Conservation (phyloP, 108 stramenopile genomes). For the Aureococcus anophagefferens region DNA sequence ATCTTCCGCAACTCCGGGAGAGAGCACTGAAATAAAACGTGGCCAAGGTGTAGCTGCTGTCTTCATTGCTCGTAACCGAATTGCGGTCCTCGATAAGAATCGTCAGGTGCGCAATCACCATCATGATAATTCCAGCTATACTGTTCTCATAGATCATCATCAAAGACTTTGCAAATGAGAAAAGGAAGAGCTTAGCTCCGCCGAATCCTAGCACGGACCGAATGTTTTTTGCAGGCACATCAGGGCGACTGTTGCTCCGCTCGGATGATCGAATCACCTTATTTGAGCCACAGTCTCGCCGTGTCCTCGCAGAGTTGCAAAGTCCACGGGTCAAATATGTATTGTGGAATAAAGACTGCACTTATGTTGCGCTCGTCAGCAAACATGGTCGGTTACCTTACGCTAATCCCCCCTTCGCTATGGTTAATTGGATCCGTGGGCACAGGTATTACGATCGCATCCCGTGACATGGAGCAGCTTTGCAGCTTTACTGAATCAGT, state of each 20-base stretch:
- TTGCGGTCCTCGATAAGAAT: slow-evolving; percentile 86
- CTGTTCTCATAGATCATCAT: slow-evolving; percentile 62
- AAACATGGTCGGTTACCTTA: slow-evolving; percentile 71
- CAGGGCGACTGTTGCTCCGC: slow-evolving; percentile 83
- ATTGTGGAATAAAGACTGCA: slow-evolving; percentile 86
- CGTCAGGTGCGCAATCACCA: slow-evolving; percentile 54
- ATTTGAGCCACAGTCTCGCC: slow-evolving; percentile 90
- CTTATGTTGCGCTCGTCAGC: slow-evolving; percentile 70
- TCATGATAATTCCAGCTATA: too few species aligned
- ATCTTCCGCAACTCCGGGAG: slow-evolving; percentile 33
- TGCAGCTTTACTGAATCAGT: slow-evolving; percentile 89
- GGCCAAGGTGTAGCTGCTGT: slow-evolving; percentile 82
- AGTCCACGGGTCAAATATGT: slow-evolving; percentile 88
- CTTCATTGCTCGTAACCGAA: slow-evolving; percentile 85
- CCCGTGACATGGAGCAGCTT: slow-evolving; percentile 83
- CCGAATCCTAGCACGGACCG: slow-evolving; percentile 81
- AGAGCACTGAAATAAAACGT: slow-evolving; percentile 73
- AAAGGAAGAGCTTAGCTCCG: slow-evolving; percentile 73
- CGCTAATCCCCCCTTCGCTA: too few species aligned
- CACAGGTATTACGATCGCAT: slow-evolving; percentile 73
- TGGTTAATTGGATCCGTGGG: too few species aligned
- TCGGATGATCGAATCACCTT: slow-evolving; percentile 86
- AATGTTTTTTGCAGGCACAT: slow-evolving; percentile 80
- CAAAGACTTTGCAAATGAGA: slow-evolving; percentile 92
- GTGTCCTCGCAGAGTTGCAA: slow-evolving; percentile 85